Percentiles rank a stretch among this genome's conserved stretches.
Conservation (phyloP, 257 asterid species). For the Plantago elongata region DNA sequence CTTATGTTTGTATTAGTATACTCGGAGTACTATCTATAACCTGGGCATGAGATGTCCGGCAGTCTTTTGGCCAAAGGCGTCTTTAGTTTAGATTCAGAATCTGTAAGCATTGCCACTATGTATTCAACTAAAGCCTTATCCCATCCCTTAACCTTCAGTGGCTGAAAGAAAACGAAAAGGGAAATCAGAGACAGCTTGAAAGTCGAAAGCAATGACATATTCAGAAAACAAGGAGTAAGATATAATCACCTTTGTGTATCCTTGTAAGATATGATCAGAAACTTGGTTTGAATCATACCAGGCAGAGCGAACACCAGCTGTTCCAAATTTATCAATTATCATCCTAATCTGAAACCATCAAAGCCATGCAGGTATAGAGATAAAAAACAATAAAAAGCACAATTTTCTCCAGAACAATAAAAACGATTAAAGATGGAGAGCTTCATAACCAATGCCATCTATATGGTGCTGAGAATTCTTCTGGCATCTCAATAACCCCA, state of each 20-base stretch:
- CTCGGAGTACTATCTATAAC: constrained; percentile 26
- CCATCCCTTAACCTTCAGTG: constrained; percentile 87
- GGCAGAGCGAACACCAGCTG: constrained; percentile 55
- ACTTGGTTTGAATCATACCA: constrained; percentile 85
- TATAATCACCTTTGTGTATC: constrained; percentile 77
- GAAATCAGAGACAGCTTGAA: background rate
- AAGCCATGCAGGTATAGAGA: background rate
- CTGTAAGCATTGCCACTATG: constrained; percentile 72
- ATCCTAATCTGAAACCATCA: constrained; percentile 60
- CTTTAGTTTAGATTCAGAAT: constrained; percentile 45
- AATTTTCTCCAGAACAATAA: background rate
- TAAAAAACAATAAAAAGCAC: background rate
- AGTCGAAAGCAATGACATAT: background rate
- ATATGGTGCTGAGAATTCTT: background rate
- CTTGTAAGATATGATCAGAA: constrained; percentile 68
- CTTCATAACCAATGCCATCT: background rate
- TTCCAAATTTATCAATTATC: constrained; percentile 65
- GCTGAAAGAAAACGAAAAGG: constrained; percentile 38
- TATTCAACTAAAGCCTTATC: constrained; percentile 80
- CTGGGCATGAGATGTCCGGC: constrained; percentile 81
- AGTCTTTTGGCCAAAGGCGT: constrained; percentile 53
- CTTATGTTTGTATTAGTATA: background rate
- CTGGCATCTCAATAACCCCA: background rate
- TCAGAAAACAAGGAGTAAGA: constrained; percentile 10
- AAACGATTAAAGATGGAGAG: background rate